Evolutionary conservation across 352 stramenopile species (phyloP), one percentile per base, ranked within the genome.

Genomic region (Peronosclerospora sorghi): DNA sequence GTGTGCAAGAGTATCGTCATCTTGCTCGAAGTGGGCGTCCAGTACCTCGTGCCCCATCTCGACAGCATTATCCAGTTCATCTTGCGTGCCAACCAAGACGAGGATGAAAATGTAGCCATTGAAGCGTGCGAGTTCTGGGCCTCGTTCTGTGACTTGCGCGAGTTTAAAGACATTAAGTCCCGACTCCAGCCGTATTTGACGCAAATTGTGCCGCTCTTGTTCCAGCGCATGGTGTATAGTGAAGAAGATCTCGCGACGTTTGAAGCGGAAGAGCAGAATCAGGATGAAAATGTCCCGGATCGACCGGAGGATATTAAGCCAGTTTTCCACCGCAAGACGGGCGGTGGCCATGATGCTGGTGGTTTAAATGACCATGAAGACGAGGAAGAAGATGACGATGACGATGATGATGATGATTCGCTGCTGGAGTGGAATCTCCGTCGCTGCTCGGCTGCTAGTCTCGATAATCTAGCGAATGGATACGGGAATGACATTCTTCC

Each of bases 221-320:
- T 98, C 41, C 71, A 88, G 45, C 79, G 88, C 36, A 97, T 97
- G 83, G 88, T 98, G 5, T 98, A 98, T 63, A 93, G 83, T 24
- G 72, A 95, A 20, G 92, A 97, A 28, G 85, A 97, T 56, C 71
- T 95, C 45, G 74, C 65, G 12, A 78, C 65, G 20, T 93, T 97
- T 59, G 87, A 94, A 41, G 65, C 90, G 10, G 90, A 97, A 37
- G 81, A 94, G 69, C 57, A 88, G 63, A 80, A 62, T 24, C 72
- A 83, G 51, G 64, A 88, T 41, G 85, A 95, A 55, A 86, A 83
- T 46, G 78, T 94, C 17, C 82, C 85, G 2, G 86, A 97, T 40
- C 73, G 94, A 26, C 85, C 89, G 0, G 84, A 95, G 48, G 82
- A 95, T 47, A 93, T 95, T 48, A 91, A 91, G 43, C 84, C 84